Conservation (phyloP, 495 filamentous ascomycete genomes). For the Neurospora intermedia region DNA sequence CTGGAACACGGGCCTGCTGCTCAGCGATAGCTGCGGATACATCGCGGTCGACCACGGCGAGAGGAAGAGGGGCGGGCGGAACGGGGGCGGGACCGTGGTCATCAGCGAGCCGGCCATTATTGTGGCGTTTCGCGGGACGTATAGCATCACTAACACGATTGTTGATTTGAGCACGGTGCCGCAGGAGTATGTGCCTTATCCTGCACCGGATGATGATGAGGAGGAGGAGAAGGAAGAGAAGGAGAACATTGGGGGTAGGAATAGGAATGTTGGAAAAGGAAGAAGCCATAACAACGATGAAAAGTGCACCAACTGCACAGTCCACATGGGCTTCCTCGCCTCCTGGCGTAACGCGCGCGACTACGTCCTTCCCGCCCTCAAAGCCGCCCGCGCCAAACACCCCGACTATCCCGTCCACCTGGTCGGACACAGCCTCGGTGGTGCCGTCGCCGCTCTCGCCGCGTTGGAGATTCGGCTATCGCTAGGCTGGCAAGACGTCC, state of each 20-base stretch:
- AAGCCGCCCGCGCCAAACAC: constrained; percentile 41
- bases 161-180: constrained; percentile 78
- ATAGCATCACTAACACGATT: constrained; percentile 82
- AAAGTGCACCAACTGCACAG: constrained; percentile 72
- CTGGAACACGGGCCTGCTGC: constrained; percentile 79
- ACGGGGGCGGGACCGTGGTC: constrained; percentile 26
- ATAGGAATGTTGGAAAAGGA: background rate
- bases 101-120: constrained; percentile 44
- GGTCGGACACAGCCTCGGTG: constrained; percentile 85
- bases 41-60: constrained; percentile 67
- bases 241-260: constrained; percentile 22
- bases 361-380: constrained; percentile 50
- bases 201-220: constrained; percentile 37
- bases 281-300: background rate
- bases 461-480: constrained; percentile 55
- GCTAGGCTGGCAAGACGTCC: constrained; percentile 50
- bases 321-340: constrained; percentile 79
- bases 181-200: constrained; percentile 85
- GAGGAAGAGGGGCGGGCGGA: background rate
- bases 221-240: constrained; percentile 7
- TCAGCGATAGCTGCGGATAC: constrained; percentile 91
- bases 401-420: constrained; percentile 65
- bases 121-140: constrained; percentile 91
- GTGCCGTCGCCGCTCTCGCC: constrained; percentile 82
- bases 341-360: constrained; percentile 68